Percentiles rank a stretch among this genome's conserved stretches.
These are phyloP conservation scores for Aureobasidium sp. DNA, from an alignment of 2,329 filamentous ascomycete genomes.

Conservation along the genomic window DNA sequence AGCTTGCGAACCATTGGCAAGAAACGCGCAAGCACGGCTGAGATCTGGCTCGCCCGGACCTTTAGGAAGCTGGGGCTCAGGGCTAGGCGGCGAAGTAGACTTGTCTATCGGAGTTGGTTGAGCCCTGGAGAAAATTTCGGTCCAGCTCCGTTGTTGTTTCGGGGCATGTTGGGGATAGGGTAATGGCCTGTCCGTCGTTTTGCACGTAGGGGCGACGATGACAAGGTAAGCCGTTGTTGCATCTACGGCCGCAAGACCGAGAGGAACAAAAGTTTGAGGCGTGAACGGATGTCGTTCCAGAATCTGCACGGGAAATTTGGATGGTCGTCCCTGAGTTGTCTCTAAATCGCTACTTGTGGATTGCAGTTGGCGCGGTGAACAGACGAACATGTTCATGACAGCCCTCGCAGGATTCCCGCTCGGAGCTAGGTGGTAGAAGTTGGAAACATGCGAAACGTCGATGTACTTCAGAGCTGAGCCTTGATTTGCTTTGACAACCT, in stretches of 20 bases:
- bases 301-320: constrained; percentile 59
- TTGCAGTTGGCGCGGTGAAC: constrained; percentile 56
- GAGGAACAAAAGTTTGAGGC: constrained; percentile 83
- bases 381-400: constrained; percentile 85
- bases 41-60: constrained; percentile 65
- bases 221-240: constrained; percentile 61
- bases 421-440: constrained; percentile 62
- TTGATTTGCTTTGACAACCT: constrained; percentile 66
- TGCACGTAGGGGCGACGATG: constrained; percentile 69
- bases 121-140: constrained; percentile 36
- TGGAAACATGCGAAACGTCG: constrained; percentile 64
- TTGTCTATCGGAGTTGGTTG: constrained; percentile 46
- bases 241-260: constrained; percentile 50
- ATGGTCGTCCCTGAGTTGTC: background rate
- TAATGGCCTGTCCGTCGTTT: constrained; percentile 27
- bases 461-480: constrained; percentile 81
- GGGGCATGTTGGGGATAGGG: constrained; percentile 37
- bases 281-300: constrained; percentile 92
- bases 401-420: constrained; percentile 51
- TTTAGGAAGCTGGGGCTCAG: constrained; percentile 26
- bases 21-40: constrained; percentile 62
- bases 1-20: constrained; percentile 69
- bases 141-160: constrained; percentile 22
- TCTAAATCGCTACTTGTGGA: constrained; percentile 21
- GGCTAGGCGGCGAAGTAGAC: constrained; percentile 23